Evolutionary conservation across 2,329 filamentous ascomycete species (phyloP).

Genomic region (Phyllosticta paracitricarpa): DNA sequence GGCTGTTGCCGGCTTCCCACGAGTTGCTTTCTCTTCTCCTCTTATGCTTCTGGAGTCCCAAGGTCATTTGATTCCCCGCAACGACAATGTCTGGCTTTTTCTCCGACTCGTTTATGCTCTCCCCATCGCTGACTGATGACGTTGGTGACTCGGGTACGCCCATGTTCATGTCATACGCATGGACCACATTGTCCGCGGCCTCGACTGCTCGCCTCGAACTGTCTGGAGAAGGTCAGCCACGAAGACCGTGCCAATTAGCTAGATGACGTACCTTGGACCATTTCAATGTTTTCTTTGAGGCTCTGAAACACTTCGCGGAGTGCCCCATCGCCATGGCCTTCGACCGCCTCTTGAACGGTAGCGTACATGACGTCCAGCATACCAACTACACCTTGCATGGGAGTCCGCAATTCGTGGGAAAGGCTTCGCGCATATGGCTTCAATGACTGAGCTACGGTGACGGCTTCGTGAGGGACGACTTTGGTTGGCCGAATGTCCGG

Average conservation of each 20-base stretch:
- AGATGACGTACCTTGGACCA: slow-evolving; percentile 49
- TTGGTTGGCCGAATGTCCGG: slow-evolving; percentile 21
- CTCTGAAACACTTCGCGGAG: slow-evolving; percentile 49
- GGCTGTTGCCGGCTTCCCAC: slow-evolving; percentile 16
- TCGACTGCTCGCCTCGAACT: slow-evolving; percentile 62
- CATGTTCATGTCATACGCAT: slow-evolving; percentile 68
- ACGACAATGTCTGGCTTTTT: slow-evolving; percentile 34
- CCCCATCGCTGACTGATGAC: slow-evolving; percentile 27
- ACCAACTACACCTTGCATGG: slow-evolving; percentile 66
- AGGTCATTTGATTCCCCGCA: slow-evolving; percentile 31
- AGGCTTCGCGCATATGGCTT: slow-evolving; percentile 64
- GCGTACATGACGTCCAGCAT: slow-evolving; percentile 71
- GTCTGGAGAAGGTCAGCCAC: slow-evolving; percentile 34
- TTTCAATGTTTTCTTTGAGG: slow-evolving; percentile 59
- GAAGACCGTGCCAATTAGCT: not conserved
- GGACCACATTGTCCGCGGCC: slow-evolving; percentile 65
- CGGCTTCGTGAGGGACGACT: slow-evolving; percentile 45
- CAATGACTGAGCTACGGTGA: slow-evolving; percentile 53
- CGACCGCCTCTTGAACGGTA: slow-evolving; percentile 56
- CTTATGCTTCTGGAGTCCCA: slow-evolving; percentile 32
- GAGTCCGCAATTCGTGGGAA: slow-evolving; percentile 62
- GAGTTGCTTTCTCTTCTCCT: slow-evolving; percentile 31
- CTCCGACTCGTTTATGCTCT: slow-evolving; percentile 18
- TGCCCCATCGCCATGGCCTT: slow-evolving; percentile 41
- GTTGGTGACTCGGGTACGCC: slow-evolving; percentile 56